Evolutionary conservation across 192 early-diverging fungal species (phyloP), one percentile per base, ranked within the genome.

Genomic region (Kappamyces sp.): DNA sequence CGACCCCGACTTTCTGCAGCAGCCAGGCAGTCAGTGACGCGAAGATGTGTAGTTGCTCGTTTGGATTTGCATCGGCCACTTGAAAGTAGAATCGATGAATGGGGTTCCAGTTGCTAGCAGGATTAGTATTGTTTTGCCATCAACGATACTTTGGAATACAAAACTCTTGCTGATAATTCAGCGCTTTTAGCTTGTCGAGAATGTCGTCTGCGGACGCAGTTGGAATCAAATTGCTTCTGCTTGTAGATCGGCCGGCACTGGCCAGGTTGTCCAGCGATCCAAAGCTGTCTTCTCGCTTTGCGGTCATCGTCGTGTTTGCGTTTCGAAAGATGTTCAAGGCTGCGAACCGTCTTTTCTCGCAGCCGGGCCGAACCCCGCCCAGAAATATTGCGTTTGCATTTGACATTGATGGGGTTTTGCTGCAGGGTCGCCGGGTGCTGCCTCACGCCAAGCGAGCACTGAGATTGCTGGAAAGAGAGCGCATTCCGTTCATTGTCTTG

Each of bases 401-500:
- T 47, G 73, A 75, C 60, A 71, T 75, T 59, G 66, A 96, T 61
- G 93, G 93, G 32, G 91, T 95, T 29, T 77, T 95, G 34, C 82
- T 93, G 60, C 86, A 85, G 68, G 87, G 93, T 51, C 81, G 81
- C 30, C 68, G 62, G 42, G 77, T 77, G 2, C 67, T 96, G 6
- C 81, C 85, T 6, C 68, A 88, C 55, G 85, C 86, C 0, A 70
- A 72, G 11, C 67, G 78, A 2, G 86, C 90, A 5, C 64, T 96
- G 30, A 55, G 73, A 32, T 65, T 89, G 51, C 70, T 93, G 43
- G 69, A 73, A 49, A 86, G 85, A 33, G 38, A 11, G 60, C 75
- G 75, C 11, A 76, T 90, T 30, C 88, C 86, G 12, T 90, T 81
- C 68, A 77, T 91, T 15, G 72, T 91, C 11, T 60, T 96, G 53